Evolutionary conservation across 345 rosid genomes (phyloP).

Genomic region (Aurinia saxatilis): DNA sequence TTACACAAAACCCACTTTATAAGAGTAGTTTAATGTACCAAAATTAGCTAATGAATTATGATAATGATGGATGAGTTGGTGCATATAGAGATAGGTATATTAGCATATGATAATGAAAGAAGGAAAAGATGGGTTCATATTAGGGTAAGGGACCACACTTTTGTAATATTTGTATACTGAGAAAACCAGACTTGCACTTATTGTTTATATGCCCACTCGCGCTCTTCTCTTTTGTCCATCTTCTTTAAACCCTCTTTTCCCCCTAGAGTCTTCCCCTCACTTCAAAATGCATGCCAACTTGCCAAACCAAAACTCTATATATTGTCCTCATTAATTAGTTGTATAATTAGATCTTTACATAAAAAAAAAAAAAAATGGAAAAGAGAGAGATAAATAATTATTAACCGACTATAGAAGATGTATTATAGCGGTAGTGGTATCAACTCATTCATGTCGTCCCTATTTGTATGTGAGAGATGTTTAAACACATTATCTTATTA

Average conservation of each 20-base stretch:
- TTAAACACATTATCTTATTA: too few relatives aligned
- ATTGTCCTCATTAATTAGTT: background rate
- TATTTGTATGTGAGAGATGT: too few relatives aligned
- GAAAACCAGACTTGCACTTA: conserved; percentile 13
- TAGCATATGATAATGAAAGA: conserved; percentile 22
- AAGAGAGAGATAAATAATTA: too few relatives aligned
- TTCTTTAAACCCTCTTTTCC: background rate
- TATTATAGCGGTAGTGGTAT: too few relatives aligned
- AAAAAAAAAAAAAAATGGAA: too few relatives aligned
- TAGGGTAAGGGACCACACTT: conserved; percentile 30
- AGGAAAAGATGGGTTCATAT: background rate
- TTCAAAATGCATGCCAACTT: background rate
- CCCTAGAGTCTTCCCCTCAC: background rate
- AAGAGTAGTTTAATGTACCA: conserved; percentile 10
- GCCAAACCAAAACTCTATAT: background rate
- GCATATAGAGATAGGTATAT: background rate
- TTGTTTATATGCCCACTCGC: conserved; percentile 22
- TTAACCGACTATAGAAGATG: too few relatives aligned
- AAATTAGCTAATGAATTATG: conserved; percentile 20
- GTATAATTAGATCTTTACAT: too few relatives aligned
- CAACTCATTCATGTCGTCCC: too few relatives aligned
- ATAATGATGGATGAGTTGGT: conserved; percentile 24
- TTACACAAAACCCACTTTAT: background rate
- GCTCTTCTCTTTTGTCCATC: conserved; percentile 13
- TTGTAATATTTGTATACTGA: conserved; percentile 9